Evolutionary conservation across 2,329 filamentous ascomycete genomes (phyloP).

Genomic region (Talaromyces sp.): DNA sequence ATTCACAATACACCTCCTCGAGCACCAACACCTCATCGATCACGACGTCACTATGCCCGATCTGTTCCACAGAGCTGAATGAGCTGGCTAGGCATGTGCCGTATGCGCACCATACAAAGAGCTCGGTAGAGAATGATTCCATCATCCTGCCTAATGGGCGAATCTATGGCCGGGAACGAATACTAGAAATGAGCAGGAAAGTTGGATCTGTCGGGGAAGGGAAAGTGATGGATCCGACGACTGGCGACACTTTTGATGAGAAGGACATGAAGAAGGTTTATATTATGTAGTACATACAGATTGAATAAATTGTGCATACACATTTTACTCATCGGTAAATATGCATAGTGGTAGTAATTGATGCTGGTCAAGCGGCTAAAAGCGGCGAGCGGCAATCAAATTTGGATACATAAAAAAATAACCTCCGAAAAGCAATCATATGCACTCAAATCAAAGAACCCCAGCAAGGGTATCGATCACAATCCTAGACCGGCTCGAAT

Average conservation of each 20-base stretch:
- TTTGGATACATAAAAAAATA: background rate
- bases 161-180: slow-evolving; percentile 72
- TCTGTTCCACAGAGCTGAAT: slow-evolving; percentile 93
- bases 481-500: background rate
- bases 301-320: background rate
- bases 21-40: slow-evolving; percentile 53
- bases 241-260: slow-evolving; percentile 62
- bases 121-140: slow-evolving; percentile 82
- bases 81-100: slow-evolving; percentile 83
- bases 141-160: slow-evolving; percentile 82
- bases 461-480: background rate
- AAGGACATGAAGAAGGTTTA: slow-evolving; percentile 78
- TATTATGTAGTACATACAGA: slow-evolving; percentile 61
- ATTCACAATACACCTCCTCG: slow-evolving; percentile 62
- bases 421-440: background rate
- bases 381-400: background rate
- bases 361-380: background rate
- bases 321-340: background rate
- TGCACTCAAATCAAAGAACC: no score
- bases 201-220: slow-evolving; percentile 60
- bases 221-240: slow-evolving; percentile 73
- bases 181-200: slow-evolving; percentile 76
- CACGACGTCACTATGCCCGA: slow-evolving; percentile 79
- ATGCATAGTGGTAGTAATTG: background rate
- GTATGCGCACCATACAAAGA: slow-evolving; percentile 93